Conservation (phyloP, 768 basidiomycete species). For the Mycena leptocephala region DNA sequence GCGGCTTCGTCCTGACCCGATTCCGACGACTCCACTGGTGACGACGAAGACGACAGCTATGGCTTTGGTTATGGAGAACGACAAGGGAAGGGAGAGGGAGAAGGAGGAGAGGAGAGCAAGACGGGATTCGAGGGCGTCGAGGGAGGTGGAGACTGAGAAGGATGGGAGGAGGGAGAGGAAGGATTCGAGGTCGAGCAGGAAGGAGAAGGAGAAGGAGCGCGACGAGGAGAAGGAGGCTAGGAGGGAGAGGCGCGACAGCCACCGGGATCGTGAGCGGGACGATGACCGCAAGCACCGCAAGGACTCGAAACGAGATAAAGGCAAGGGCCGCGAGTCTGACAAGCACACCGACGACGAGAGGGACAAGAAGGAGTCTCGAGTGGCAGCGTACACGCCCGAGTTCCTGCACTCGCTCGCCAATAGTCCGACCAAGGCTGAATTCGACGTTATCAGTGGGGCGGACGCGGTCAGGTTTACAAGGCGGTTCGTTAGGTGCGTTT, state of each 20-base stretch:
- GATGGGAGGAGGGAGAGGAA: background rate
- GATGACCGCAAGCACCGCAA: too few relatives aligned
- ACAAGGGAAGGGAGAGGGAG: too few relatives aligned
- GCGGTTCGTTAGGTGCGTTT: constrained; percentile 7
- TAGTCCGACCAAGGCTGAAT: background rate
- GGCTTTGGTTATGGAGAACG: too few relatives aligned
- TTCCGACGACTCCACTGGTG: too few relatives aligned
- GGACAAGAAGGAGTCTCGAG: background rate
- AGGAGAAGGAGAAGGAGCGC: too few relatives aligned
- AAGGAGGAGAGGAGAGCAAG: too few relatives aligned
- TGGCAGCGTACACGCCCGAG: constrained; percentile 10
- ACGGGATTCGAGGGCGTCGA: too few relatives aligned
- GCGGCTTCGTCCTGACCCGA: too few relatives aligned
- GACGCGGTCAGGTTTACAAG: constrained; percentile 7
- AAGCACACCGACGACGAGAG: background rate
- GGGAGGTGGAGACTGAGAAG: background rate
- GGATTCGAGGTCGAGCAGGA: background rate
- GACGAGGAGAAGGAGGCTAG: background rate
- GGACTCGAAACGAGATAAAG: too few relatives aligned
- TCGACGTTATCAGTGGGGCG: constrained; percentile 14
- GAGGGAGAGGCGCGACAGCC: background rate
- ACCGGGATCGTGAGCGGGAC: background rate
- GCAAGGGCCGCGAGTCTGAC: background rate
- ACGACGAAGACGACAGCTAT: too few relatives aligned
- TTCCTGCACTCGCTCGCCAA: constrained; percentile 13